Percentiles rank a stretch among this genome's conserved stretches.
These are phyloP conservation scores for Sporobolus alterniflorus DNA, from an alignment of 202 grass and related monocot genomes.

Conservation along the genomic window DNA sequence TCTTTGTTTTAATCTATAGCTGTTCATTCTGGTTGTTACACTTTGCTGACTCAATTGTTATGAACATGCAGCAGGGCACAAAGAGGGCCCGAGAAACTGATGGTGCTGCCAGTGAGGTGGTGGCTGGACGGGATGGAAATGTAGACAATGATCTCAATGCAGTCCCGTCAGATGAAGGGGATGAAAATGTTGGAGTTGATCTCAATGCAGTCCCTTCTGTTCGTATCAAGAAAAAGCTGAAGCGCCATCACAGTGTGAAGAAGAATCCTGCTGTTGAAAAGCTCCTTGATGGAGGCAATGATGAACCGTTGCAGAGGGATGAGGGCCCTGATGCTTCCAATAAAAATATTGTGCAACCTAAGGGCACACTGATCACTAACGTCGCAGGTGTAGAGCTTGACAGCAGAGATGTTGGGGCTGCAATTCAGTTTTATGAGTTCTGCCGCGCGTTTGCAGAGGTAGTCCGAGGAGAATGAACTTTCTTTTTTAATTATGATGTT, in stretches of 20 bases:
- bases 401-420: conserved; percentile 55
- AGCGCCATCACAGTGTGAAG: conserved; percentile 5
- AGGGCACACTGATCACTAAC: conserved; percentile 47
- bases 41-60: conserved; percentile 28
- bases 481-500: conserved; percentile 11
- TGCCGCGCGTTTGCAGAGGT: conserved; percentile 76
- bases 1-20: conserved; percentile 1
- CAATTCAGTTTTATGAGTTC: conserved; percentile 80
- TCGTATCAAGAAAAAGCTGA: conserved; percentile 30
- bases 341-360: conserved; percentile 40
- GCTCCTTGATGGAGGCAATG: conserved; percentile 4
- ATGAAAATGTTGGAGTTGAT: conserved; percentile 31
- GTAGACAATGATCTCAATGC: conserved; percentile 16
- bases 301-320: conserved; percentile 12
- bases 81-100: conserved; percentile 38
- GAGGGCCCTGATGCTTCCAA: conserved; percentile 11
- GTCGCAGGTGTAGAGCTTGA: conserved; percentile 53
- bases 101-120: conserved; percentile 12
- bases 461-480: conserved; percentile 24
- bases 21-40: conserved; percentile 29
- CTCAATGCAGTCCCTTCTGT: conserved; percentile 10
- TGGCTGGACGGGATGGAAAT: conserved; percentile 22
- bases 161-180: conserved; percentile 1
- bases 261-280: conserved; percentile 19
- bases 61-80: conserved; percentile 26